Percentiles rank a stretch among this genome's conserved stretches.
Conservation (phyloP, 331 rosid species). For the Quercus phellos region DNA sequence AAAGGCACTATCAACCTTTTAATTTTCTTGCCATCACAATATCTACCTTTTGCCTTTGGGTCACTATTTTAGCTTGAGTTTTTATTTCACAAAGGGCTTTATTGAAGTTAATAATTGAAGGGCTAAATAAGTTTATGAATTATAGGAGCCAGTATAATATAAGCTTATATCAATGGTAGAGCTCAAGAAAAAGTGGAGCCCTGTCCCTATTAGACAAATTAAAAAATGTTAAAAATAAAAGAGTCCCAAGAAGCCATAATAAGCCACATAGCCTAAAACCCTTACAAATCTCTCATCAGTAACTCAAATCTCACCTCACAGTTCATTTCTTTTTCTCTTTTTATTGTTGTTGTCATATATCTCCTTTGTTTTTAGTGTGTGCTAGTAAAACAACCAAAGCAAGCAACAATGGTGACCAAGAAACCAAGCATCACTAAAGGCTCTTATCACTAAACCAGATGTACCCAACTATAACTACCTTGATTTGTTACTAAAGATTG, state of each 20-base stretch:
- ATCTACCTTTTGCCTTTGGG: neutral
- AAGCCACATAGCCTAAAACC: slow-evolving; percentile 11
- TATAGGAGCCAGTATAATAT: neutral
- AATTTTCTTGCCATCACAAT: slow-evolving; percentile 1
- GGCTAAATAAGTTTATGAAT: neutral
- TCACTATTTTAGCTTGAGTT: neutral
- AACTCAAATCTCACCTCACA: slow-evolving; percentile 56
- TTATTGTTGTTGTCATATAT: neutral
- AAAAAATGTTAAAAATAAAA: neutral
- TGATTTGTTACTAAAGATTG: too few species aligned
- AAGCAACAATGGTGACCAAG: slow-evolving; percentile 58
- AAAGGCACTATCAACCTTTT: slow-evolving; percentile 55
- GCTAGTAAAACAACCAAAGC: neutral
- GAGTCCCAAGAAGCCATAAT: neutral
- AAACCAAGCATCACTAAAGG: slow-evolving; percentile 44
- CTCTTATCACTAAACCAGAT: too few species aligned
- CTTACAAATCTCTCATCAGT: slow-evolving; percentile 60
- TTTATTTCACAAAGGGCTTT: neutral
- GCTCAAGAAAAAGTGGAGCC: slow-evolving; percentile 45
- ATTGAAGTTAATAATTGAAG: neutral
- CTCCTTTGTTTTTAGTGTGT: neutral
- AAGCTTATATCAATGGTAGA: neutral
- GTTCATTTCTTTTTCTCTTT: slow-evolving; percentile 10
- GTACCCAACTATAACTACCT: too few species aligned
- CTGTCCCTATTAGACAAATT: slow-evolving; percentile 46